phyloP scores from a whole-genome alignment of 1,284 basidiomycete genomes.

The Malassezia pachydermatis region DNA sequence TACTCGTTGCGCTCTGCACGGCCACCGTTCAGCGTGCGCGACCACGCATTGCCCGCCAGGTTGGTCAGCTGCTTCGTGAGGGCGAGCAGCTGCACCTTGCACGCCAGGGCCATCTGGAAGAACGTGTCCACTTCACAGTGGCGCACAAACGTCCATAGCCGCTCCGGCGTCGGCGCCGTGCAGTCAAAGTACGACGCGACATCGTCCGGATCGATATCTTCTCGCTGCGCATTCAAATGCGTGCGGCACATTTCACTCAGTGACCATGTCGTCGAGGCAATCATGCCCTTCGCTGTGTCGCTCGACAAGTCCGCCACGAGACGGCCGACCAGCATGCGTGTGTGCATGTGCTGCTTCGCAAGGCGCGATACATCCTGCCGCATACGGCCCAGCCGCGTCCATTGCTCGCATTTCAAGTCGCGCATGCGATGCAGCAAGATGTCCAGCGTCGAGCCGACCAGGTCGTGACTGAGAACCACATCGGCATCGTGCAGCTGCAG shows the following conservation, averaged over 20 bases:
- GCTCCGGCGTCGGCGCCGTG: constrained; percentile 64
- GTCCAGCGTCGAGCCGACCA: constrained; percentile 81
- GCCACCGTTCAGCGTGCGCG: constrained; percentile 53
- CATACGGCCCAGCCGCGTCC: constrained; percentile 88
- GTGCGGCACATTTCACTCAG: constrained; percentile 74
- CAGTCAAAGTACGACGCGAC: constrained; percentile 81
- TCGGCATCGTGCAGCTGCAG: constrained; percentile 85
- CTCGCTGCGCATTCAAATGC: constrained; percentile 61
- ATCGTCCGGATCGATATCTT: constrained; percentile 79
- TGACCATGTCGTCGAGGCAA: constrained; percentile 83
- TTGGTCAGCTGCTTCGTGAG: constrained; percentile 89
- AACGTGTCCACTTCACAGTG: constrained; percentile 89
- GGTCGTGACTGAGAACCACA: constrained; percentile 87
- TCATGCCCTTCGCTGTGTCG: constrained; percentile 71
- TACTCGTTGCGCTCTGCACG: constrained; percentile 98
- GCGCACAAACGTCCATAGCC: constrained; percentile 73
- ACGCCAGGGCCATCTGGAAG: constrained; percentile 87
- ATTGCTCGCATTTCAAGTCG: constrained; percentile 64
- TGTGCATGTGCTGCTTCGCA: constrained; percentile 72
- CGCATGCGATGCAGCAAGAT: constrained; percentile 83
- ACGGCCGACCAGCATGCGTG: constrained; percentile 72
- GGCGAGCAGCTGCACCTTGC: constrained; percentile 77
- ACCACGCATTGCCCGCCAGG: constrained; percentile 94
- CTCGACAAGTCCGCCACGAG: constrained; percentile 84
- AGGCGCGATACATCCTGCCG: constrained; percentile 51